Evolutionary conservation across 2,329 filamentous ascomycete genomes (phyloP).

Genomic region (Aureobasidium subglaciale): DNA sequence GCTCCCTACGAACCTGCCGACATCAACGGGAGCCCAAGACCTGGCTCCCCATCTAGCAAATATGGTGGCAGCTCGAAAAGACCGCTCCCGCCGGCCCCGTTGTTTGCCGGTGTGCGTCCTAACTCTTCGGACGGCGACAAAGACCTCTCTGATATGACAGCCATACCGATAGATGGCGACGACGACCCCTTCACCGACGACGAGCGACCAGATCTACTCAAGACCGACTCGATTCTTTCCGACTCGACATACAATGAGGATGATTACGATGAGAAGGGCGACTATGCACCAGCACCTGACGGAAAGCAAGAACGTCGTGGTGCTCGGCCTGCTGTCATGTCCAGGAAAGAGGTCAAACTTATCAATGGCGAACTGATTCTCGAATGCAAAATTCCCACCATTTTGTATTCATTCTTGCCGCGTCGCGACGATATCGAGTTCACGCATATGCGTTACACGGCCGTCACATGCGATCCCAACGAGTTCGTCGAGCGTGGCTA

Average conservation of each 20-base stretch:
- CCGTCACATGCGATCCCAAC: constrained; percentile 95
- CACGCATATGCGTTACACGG: constrained; percentile 97
- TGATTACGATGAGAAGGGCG: constrained; percentile 48
- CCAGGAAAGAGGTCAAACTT: constrained; percentile 86
- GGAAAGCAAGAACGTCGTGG: constrained; percentile 83
- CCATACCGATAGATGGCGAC: constrained; percentile 57
- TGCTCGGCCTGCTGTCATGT: constrained; percentile 78
- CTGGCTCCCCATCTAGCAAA: constrained; percentile 80
- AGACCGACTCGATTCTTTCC: constrained; percentile 57
- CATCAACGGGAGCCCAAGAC: constrained; percentile 80
- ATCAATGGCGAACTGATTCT: constrained; percentile 97
- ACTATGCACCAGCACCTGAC: constrained; percentile 81
- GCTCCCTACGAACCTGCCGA: constrained; percentile 79
- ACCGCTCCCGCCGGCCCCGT: constrained; percentile 78
- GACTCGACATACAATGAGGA: constrained; percentile 53
- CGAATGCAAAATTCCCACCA: constrained; percentile 98
- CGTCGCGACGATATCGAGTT: constrained; percentile 91
- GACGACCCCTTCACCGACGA: constrained; percentile 68
- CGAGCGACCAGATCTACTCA: constrained; percentile 49
- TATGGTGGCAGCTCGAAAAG: constrained; percentile 84
- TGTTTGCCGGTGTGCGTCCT: constrained; percentile 59
- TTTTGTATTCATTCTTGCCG: constrained; percentile 92
- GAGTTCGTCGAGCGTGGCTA: constrained; percentile 86
- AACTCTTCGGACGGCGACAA: constrained; percentile 35
- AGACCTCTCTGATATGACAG: constrained; percentile 53